Conservation (phyloP, 305 asterid genomes). For the Rubia occidens region DNA sequence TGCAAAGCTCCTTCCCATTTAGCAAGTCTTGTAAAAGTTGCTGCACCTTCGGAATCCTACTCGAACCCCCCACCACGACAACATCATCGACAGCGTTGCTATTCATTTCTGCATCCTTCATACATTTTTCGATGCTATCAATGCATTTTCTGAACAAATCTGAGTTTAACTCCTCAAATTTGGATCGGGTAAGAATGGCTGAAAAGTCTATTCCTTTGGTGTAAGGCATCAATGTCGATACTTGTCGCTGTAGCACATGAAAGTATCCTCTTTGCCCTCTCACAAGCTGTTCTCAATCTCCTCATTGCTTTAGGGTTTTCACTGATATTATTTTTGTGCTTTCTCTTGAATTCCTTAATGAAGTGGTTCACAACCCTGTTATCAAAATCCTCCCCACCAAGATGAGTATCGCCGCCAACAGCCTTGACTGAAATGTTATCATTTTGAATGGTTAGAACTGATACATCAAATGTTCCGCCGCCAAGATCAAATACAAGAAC, state of each 20-base stretch:
- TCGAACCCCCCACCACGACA: conserved; percentile 23
- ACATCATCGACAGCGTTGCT: conserved; percentile 16
- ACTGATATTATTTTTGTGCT: conserved; percentile 16
- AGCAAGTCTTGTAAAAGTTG: conserved; percentile 12
- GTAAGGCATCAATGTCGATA: conserved; percentile 9
- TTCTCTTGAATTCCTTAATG: conserved; percentile 20
- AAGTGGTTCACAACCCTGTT: conserved; percentile 19
- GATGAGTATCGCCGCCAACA: conserved; percentile 21
- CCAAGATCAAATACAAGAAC: conserved; percentile 18
- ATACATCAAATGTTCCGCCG: conserved; percentile 19
- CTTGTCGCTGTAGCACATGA: neutral
- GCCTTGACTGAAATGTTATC: conserved; percentile 19
- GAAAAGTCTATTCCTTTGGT: conserved; percentile 13
- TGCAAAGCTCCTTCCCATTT: conserved; percentile 19
- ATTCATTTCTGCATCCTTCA: conserved; percentile 14
- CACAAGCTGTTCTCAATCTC: conserved; percentile 17
- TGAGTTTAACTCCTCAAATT: conserved; percentile 15
- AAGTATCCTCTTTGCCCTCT: conserved; percentile 7
- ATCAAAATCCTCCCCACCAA: conserved; percentile 20
- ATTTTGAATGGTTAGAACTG: conserved; percentile 11
- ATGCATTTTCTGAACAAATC: conserved; percentile 18
- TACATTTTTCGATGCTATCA: conserved; percentile 14
- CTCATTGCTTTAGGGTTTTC: conserved; percentile 15
- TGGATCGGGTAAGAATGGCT: neutral
- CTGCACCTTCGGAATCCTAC: conserved; percentile 21